phyloP scores from a whole-genome alignment of 2,329 filamentous ascomycete genomes.

The Cryphonectria parasitica region DNA sequence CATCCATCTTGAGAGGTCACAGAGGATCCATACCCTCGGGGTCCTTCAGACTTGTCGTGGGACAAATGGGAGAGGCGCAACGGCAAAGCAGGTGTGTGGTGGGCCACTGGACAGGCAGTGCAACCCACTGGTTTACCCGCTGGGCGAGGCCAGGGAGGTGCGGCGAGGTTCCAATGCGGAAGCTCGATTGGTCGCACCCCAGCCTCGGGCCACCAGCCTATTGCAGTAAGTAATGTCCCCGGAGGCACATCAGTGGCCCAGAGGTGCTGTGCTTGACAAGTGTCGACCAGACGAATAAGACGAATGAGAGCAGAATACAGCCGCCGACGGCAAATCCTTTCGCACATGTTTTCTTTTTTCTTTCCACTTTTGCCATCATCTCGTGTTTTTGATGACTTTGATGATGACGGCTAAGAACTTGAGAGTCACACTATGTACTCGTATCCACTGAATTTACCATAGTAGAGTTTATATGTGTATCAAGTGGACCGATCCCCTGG shows the following conservation, averaged over 20 bases:
- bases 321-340: constrained; percentile 2
- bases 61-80: constrained; percentile 27
- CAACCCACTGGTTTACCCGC: constrained; percentile 21
- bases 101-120: constrained; percentile 12
- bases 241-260: constrained; percentile 21
- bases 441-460: neutral
- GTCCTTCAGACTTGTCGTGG: neutral
- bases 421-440: neutral
- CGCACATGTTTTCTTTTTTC: neutral
- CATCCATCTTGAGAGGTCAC: neutral
- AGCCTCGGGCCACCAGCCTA: constrained; percentile 25
- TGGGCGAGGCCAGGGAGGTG: constrained; percentile 22
- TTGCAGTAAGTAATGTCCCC: constrained; percentile 16
- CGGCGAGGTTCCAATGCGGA: constrained; percentile 18
- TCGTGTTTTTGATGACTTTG: neutral
- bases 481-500: neutral
- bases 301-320: neutral
- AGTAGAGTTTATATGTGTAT: neutral
- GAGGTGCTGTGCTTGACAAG: neutral
- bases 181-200: constrained; percentile 26
- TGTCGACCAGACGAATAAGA: constrained; percentile 17
- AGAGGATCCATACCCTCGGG: neutral
- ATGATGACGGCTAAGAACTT: neutral
- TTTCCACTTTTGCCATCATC: neutral
- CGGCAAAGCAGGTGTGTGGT: neutral